Evolutionary conservation across 257 asterid genomes (phyloP).

Genomic region (Gentiana dahurica): DNA sequence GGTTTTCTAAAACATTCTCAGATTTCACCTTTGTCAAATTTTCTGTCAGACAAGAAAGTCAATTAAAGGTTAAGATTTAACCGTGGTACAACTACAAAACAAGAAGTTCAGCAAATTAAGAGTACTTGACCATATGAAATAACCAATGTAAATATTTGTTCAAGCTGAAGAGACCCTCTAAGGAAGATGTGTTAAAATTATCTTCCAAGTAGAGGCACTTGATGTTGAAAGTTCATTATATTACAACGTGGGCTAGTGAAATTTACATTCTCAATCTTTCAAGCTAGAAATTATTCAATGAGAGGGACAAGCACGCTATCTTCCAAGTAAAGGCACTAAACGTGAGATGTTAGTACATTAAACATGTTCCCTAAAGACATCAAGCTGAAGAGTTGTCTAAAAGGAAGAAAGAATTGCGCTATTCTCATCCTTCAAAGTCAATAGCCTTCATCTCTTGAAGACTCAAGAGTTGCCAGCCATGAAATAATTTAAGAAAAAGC

Average conservation of each 20-base stretch:
- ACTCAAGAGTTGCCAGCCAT: not conserved
- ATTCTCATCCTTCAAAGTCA: too few relatives aligned
- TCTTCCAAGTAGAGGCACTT: not conserved
- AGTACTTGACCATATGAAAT: not conserved
- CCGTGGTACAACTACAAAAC: slow-evolving; percentile 5
- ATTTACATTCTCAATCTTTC: not conserved
- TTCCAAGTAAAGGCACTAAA: not conserved
- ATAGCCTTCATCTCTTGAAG: too few relatives aligned
- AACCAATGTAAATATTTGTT: not conserved
- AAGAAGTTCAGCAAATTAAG: not conserved
- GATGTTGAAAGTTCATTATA: too few relatives aligned
- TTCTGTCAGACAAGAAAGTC: slow-evolving; percentile 13
- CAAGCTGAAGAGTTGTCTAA: not conserved
- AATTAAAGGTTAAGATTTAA: not conserved
- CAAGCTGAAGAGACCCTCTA: too few relatives aligned
- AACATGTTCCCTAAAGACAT: not conserved
- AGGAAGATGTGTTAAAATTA: too few relatives aligned
- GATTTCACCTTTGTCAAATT: slow-evolving; percentile 25
- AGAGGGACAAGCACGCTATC: not conserved
- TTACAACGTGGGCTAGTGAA: too few relatives aligned
- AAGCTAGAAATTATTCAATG: not conserved
- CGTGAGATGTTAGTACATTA: too few relatives aligned
- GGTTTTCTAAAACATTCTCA: slow-evolving; percentile 59
- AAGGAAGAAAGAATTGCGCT: not conserved
- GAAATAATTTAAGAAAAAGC: not conserved